Percentiles rank a stretch among this genome's conserved stretches.
Conservation (phyloP, 225 moss, liverwort and hornwort species). For the Pseudoscleropodium purum region DNA sequence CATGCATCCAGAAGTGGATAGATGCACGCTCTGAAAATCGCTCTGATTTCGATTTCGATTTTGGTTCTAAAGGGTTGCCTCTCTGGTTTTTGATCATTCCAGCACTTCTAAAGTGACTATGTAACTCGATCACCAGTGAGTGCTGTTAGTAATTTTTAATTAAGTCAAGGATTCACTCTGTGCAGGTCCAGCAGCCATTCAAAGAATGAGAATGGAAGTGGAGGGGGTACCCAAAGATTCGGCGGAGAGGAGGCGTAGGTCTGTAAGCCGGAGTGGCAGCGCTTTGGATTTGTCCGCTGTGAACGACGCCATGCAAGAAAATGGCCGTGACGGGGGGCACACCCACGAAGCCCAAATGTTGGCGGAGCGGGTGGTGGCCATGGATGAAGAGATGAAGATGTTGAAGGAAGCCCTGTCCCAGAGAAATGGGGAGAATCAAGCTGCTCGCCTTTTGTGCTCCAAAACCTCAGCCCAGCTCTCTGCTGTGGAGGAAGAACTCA, state of each 20-base stretch:
- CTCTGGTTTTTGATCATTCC: not conserved
- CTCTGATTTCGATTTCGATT: not conserved
- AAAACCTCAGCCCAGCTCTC: slow-evolving; percentile 41
- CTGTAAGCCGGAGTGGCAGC: slow-evolving; percentile 37
- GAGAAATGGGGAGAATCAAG: slow-evolving; percentile 42
- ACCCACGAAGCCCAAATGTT: slow-evolving; percentile 44
- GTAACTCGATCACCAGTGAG: not conserved
- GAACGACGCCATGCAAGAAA: slow-evolving; percentile 34
- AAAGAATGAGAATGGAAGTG: slow-evolving; percentile 56
- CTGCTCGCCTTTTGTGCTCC: slow-evolving; percentile 40
- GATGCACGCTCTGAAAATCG: not conserved
- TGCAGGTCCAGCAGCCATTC: slow-evolving; percentile 54
- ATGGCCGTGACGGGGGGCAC: slow-evolving; percentile 16
- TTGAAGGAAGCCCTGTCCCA: slow-evolving; percentile 51
- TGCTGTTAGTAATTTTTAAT: not conserved
- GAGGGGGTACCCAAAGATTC: slow-evolving; percentile 29
- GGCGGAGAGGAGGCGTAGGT: slow-evolving; percentile 36
- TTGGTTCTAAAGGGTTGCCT: not conserved
- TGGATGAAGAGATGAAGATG: slow-evolving; percentile 55
- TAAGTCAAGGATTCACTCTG: not conserved
- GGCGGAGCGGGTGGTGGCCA: slow-evolving; percentile 45
- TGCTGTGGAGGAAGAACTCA: slow-evolving; percentile 39
- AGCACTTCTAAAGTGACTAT: not conserved
- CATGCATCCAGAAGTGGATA: not conserved
- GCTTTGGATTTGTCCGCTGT: slow-evolving; percentile 21